These are phyloP conservation scores for Sphagnum fallax DNA, from an alignment of 228 moss, liverwort and hornwort species.

Conservation along the genomic window DNA sequence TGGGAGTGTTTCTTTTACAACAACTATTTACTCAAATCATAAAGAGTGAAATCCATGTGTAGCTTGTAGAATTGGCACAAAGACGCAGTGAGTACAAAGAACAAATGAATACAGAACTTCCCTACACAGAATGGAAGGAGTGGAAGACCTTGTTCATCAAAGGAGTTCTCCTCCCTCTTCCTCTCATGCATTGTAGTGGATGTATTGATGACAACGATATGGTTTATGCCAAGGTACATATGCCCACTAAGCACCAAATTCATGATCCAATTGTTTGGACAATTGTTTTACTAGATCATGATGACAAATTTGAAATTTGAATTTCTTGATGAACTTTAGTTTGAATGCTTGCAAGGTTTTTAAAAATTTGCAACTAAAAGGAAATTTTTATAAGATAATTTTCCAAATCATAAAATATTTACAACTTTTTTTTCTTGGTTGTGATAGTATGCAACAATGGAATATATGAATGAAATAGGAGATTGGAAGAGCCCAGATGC, in stretches of 20 bases:
- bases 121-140: constrained; percentile 61
- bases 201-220: constrained; percentile 13
- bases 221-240: constrained; percentile 22
- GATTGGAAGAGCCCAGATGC: constrained; percentile 58
- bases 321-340: too few relatives aligned
- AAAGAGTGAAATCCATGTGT: background rate
- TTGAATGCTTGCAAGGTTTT: too few relatives aligned
- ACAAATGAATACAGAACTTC: constrained; percentile 27
- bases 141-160: constrained; percentile 50
- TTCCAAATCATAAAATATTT: background rate
- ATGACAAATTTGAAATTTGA: too few relatives aligned
- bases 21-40: too few relatives aligned
- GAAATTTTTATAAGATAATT: background rate
- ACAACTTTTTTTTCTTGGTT: too few relatives aligned
- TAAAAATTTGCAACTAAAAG: background rate
- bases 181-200: constrained; percentile 10
- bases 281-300: background rate
- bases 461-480: constrained; percentile 63
- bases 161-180: constrained; percentile 40
- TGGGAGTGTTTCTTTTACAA: too few relatives aligned
- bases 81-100: constrained; percentile 35
- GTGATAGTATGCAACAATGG: constrained; percentile 39
- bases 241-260: background rate
- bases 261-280: background rate
- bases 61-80: constrained; percentile 60